A percentile compares a stretch with the other conserved stretches of the same genome.
phyloP scores from a whole-genome alignment of 2,329 filamentous ascomycete species.

The Phyllosticta citrichinensis region DNA sequence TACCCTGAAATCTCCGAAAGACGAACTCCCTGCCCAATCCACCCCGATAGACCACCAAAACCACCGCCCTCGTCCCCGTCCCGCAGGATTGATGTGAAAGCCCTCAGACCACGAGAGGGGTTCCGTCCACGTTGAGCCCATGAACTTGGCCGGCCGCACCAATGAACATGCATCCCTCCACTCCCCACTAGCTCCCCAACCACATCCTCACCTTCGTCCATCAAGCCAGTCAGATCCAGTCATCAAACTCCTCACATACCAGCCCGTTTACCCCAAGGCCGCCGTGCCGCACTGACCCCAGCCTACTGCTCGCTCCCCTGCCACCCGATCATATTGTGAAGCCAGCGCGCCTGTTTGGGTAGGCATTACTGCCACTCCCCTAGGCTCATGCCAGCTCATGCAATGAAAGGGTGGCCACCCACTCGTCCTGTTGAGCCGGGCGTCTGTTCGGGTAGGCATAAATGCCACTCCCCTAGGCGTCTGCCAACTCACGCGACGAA shows the following conservation, averaged over 20 bases:
- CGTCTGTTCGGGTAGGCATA: not conserved
- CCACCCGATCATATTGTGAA: not conserved
- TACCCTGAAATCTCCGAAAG: too few relatives aligned
- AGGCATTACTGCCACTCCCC: too few relatives aligned
- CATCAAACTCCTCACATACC: too few relatives aligned
- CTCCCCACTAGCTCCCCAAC: not conserved
- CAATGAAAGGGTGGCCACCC: not conserved
- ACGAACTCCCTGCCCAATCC: not conserved
- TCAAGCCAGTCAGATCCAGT: not conserved
- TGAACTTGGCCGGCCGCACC: not conserved
- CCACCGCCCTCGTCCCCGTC: not conserved
- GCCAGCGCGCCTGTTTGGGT: not conserved
- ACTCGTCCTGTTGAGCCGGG: not conserved
- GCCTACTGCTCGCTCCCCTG: not conserved
- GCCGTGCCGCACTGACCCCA: not conserved
- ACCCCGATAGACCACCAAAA: not conserved
- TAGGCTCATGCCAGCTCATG: too few relatives aligned
- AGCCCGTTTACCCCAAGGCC: not conserved
- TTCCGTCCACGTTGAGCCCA: not conserved
- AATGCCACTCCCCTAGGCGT: too few relatives aligned
- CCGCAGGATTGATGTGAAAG: not conserved
- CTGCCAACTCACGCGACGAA: too few relatives aligned
- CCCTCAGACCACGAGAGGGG: too few relatives aligned
- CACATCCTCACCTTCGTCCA: not conserved
- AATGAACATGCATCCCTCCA: not conserved